Evolutionary conservation across 2,329 filamentous ascomycete species (phyloP), one percentile per base, ranked within the genome.

Genomic region (Colletotrichum incanum): DNA sequence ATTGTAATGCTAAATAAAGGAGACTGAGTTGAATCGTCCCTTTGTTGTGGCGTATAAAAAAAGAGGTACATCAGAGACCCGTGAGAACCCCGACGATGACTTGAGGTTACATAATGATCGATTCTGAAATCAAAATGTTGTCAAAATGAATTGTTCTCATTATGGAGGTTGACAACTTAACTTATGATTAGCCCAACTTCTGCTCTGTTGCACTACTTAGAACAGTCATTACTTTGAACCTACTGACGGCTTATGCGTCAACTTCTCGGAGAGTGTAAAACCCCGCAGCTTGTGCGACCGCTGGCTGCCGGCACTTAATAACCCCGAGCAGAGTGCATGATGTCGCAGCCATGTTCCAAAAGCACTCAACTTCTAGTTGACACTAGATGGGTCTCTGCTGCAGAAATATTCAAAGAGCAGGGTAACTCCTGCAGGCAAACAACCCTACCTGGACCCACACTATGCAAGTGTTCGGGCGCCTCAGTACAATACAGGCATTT

Each of bases 381-480:
- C 28, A 31, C 3, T 31, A 6, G 28, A 31, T 37, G 31, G 31
- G 28, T 14, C 20, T 23, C 52, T 37, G 18, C 34, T 1, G n/a
- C n/a, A 37, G 28, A 16, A 45, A 37, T 12, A 37, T 31, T 28
- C 9, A 18, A 34, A 20, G 59, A 68, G 12, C 23, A 26, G 20
- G 2, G 20, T 28, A 39, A 31, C n/a, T 26, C 16, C 41, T 60
- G 62, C 47, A 41, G 54, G 18, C 20, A 37, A 60, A 52, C 39
- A 14, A 39, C 16, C 34, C 31, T 45, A 26, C 26, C 26, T 9
- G 20, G 60, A 23, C 28, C 20, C 31, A 20, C 41, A 39, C 16
- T 34, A 59, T 65, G 62, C 62, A 66, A 39, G 54, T 60, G 47
- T 45, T 60, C 54, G 62, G 62, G 62, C 62, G 62, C 45, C 67